Conservation (phyloP, 495 filamentous ascomycete species). For the Lophiotrema nucula region DNA sequence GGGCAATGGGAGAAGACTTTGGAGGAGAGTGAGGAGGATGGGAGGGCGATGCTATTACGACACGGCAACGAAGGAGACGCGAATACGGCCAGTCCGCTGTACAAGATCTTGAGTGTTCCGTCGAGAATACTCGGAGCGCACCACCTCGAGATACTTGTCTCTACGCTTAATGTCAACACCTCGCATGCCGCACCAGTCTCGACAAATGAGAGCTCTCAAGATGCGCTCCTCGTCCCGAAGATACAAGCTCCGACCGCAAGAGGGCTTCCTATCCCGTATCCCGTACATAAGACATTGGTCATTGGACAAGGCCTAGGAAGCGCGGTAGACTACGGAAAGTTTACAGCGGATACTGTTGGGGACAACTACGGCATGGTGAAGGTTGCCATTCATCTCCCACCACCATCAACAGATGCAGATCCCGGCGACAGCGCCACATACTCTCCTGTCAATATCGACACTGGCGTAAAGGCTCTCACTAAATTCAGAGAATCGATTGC, state of each 20-base stretch:
- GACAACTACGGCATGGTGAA: conserved; percentile 49
- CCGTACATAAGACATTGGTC: conserved; percentile 79
- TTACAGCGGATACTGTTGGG: conserved; percentile 42
- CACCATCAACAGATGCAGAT: conserved; percentile 38
- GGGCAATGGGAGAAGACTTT: conserved; percentile 71
- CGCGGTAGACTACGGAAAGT: conserved; percentile 51
- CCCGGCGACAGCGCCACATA: conserved; percentile 27
- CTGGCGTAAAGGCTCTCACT: conserved; percentile 57
- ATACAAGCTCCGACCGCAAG: conserved; percentile 63
- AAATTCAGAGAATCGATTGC: conserved; percentile 65
- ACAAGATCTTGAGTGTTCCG: conserved; percentile 61
- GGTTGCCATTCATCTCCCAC: conserved; percentile 55
- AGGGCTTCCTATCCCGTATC: conserved; percentile 66
- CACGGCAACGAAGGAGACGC: conserved; percentile 49
- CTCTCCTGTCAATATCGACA: conserved; percentile 55
- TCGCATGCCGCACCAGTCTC: conserved; percentile 10
- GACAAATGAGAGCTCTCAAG: conserved; percentile 45
- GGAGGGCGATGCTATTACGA: conserved; percentile 55
- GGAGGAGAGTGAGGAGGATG: conserved; percentile 48
- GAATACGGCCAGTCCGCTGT: conserved; percentile 47
- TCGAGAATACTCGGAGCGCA: conserved; percentile 65
- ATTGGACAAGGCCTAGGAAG: conserved; percentile 66
- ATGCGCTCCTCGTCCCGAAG: conserved; percentile 68
- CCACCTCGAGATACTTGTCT: conserved; percentile 77
- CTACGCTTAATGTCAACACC: conserved; percentile 48